These are phyloP conservation scores for Magnusiomyces ingens DNA, from an alignment of 1,139 yeast genomes.

Conservation along the genomic window DNA sequence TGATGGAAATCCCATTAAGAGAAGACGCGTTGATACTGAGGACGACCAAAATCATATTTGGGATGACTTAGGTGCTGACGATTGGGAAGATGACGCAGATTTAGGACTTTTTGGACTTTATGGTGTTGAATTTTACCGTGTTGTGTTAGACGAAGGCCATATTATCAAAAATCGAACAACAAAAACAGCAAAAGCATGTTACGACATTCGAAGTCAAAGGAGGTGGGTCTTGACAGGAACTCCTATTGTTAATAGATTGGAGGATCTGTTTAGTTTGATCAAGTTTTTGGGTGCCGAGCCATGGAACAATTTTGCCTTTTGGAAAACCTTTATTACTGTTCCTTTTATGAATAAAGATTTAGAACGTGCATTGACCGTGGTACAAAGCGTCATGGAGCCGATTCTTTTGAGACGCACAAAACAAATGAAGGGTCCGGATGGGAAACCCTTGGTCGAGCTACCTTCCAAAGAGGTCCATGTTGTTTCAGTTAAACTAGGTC, in stretches of 20 bases:
- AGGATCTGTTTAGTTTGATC: constrained; percentile 75
- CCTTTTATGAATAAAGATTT: constrained; percentile 74
- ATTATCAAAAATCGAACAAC: constrained; percentile 76
- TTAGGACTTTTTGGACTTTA: constrained; percentile 46
- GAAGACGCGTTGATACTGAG: too few species aligned
- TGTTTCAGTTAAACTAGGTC: constrained; percentile 60
- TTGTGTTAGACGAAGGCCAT: constrained; percentile 90
- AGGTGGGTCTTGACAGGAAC: constrained; percentile 93
- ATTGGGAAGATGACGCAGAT: constrained; percentile 21
- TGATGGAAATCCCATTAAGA: neutral
- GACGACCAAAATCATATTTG: neutral
- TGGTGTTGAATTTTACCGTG: constrained; percentile 67
- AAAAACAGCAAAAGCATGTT: constrained; percentile 74
- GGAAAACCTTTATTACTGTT: constrained; percentile 81
- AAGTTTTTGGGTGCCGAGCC: constrained; percentile 76
- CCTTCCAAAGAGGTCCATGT: constrained; percentile 72
- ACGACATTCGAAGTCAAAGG: constrained; percentile 54
- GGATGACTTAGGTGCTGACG: constrained; percentile 11
- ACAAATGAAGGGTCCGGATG: constrained; percentile 59
- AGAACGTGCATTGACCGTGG: constrained; percentile 69
- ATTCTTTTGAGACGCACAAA: constrained; percentile 80
- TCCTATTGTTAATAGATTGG: constrained; percentile 82
- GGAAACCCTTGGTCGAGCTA: constrained; percentile 64
- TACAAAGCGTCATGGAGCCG: constrained; percentile 80
- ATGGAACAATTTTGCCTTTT: constrained; percentile 79